A percentile compares a stretch with the other conserved stretches of the same genome.
These are phyloP conservation scores for Zasmidium cellare DNA, from an alignment of 2,329 filamentous ascomycete species.

Conservation along the genomic window DNA sequence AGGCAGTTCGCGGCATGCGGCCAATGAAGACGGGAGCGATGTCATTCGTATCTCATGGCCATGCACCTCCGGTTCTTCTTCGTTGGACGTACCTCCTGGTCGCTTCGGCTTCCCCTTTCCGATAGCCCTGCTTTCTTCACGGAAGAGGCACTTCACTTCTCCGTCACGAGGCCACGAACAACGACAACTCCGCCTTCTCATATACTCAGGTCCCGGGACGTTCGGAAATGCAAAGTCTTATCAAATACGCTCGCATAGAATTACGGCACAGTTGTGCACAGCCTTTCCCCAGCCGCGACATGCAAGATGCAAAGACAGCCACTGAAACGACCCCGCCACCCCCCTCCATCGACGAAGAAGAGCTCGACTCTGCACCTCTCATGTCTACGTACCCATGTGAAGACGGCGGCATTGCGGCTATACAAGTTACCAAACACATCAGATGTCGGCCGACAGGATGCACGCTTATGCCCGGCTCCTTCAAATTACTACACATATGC, in stretches of 20 bases:
- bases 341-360: not conserved
- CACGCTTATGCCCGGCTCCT: not conserved
- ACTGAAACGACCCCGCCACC: not conserved
- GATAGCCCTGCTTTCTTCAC: not conserved
- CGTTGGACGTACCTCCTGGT: not conserved
- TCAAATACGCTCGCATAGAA: not conserved
- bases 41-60: not conserved
- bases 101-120: not conserved
- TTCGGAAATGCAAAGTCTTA: conserved; percentile 1
- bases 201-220: not conserved
- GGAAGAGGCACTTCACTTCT: not conserved
- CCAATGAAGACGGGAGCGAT: not conserved
- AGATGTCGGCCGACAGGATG: not conserved
- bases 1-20: no score
- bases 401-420: not conserved
- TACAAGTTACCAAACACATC: not conserved
- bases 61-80: not conserved
- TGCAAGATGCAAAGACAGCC: not conserved
- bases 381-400: not conserved
- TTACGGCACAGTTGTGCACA: conserved; percentile 4
- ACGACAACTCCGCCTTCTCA: not conserved
- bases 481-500: not conserved
- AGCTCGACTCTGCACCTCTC: not conserved
- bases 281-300: not conserved
- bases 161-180: not conserved